These are phyloP conservation scores for Rhizophora mangle DNA, from an alignment of 345 rosid species.

Conservation along the genomic window DNA sequence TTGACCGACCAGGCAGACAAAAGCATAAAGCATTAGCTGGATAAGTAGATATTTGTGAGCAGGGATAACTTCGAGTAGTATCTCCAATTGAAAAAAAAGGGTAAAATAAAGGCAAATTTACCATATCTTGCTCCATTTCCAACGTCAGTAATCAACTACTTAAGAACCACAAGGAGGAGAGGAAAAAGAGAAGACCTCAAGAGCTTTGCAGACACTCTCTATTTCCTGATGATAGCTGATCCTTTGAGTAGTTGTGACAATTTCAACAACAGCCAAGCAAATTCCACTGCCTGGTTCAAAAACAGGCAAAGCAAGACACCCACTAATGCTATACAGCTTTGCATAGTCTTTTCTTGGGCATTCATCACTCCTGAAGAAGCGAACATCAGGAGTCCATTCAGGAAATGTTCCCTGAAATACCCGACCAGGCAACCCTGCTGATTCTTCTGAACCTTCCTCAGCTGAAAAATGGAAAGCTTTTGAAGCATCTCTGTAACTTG, in stretches of 20 bases:
- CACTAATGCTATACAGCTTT: constrained; percentile 53
- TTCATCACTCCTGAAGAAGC: constrained; percentile 62
- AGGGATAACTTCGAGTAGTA: not conserved
- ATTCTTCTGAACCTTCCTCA: constrained; percentile 52
- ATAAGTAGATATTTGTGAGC: not conserved
- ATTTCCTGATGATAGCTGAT: constrained; percentile 56
- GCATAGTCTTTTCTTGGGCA: constrained; percentile 65
- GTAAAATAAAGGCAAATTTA: too few relatives aligned
- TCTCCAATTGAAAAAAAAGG: not conserved
- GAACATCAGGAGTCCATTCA: constrained; percentile 94
- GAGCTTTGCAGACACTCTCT: constrained; percentile 72
- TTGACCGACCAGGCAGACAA: too few relatives aligned
- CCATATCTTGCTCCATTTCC: too few relatives aligned
- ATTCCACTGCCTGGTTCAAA: constrained; percentile 60
- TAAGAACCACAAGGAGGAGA: too few relatives aligned
- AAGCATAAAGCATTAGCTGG: too few relatives aligned
- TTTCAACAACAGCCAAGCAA: constrained; percentile 85
- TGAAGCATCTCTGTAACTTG: constrained; percentile 57
- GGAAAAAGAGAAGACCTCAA: constrained; percentile 55
- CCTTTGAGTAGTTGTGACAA: constrained; percentile 66
- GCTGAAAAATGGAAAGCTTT: constrained; percentile 53
- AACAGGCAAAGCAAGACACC: constrained; percentile 80
- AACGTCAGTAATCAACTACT: too few relatives aligned
- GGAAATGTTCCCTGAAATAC: constrained; percentile 65
- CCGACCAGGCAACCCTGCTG: constrained; percentile 73